A percentile compares a stretch with the other conserved stretches of the same genome.
phyloP scores from a whole-genome alignment of 2,329 filamentous ascomycete genomes.

The Dothistroma pini region DNA sequence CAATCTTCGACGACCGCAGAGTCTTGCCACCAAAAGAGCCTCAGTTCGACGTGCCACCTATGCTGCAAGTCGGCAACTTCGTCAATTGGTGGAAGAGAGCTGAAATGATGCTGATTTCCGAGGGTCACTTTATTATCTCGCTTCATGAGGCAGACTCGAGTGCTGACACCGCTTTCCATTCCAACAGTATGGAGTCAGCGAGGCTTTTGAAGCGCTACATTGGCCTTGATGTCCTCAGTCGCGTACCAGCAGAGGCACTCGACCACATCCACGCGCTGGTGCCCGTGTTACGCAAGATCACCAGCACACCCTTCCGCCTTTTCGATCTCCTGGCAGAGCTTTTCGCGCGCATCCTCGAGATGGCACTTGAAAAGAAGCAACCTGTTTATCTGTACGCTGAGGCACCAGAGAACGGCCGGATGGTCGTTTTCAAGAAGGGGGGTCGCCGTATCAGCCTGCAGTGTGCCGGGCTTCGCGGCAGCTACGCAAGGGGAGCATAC shows the following conservation, averaged over 20 bases:
- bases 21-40: not conserved
- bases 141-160: not conserved
- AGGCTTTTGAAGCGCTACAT: not conserved
- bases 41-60: not conserved
- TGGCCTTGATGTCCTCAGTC: not conserved
- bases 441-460: not conserved
- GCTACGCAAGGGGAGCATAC: not conserved
- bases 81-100: not conserved
- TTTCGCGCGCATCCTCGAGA: not conserved
- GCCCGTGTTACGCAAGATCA: not conserved
- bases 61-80: not conserved
- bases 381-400: not conserved
- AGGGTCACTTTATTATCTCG: not conserved
- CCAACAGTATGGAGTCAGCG: not conserved
- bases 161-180: not conserved
- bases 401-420: not conserved
- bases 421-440: not conserved
- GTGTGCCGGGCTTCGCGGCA: not conserved
- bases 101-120: not conserved
- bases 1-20: not conserved
- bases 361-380: not conserved
- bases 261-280: not conserved
- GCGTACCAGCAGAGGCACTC: not conserved
- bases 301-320: not conserved
- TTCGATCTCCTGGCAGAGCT: not conserved